Percentiles rank a stretch among this genome's conserved stretches.
Conservation (phyloP, 345 rosid genomes). For the Lepidium africanum region DNA sequence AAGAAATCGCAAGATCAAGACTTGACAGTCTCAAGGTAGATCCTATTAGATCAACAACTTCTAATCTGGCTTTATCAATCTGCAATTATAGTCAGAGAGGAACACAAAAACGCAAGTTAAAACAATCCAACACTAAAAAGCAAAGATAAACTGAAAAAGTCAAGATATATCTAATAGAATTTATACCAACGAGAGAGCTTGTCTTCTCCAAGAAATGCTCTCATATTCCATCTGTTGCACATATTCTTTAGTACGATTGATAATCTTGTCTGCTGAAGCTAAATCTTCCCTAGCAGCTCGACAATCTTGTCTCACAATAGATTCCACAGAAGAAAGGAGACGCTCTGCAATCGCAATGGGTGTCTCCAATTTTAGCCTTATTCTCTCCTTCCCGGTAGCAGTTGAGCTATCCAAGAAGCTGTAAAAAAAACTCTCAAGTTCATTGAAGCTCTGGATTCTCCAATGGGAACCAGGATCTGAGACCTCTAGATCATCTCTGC, state of each 20-base stretch:
- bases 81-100: conserved; percentile 30
- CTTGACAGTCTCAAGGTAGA: conserved; percentile 74
- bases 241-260: conserved; percentile 52
- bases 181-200: conserved; percentile 55
- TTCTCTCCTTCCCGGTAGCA: conserved; percentile 67
- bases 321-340: conserved; percentile 60
- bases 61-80: conserved; percentile 65
- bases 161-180: conserved; percentile 5
- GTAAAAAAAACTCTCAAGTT: conserved; percentile 63
- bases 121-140: background rate
- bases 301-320: conserved; percentile 49
- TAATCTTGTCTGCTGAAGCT: conserved; percentile 40
- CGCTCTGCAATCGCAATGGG: conserved; percentile 79
- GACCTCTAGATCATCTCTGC: conserved; percentile 32
- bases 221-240: conserved; percentile 61
- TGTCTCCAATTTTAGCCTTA: conserved; percentile 89
- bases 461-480: conserved; percentile 38
- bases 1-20: conserved; percentile 60
- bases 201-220: conserved; percentile 73
- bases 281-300: conserved; percentile 59
- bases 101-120: conserved; percentile 8
- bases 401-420: conserved; percentile 86
- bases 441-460: conserved; percentile 49
- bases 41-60: conserved; percentile 64
- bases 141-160: no score